Evolutionary conservation across 257 asterid genomes (phyloP), one percentile per base, ranked within the genome.

Genomic region (Plantago elongata): DNA sequence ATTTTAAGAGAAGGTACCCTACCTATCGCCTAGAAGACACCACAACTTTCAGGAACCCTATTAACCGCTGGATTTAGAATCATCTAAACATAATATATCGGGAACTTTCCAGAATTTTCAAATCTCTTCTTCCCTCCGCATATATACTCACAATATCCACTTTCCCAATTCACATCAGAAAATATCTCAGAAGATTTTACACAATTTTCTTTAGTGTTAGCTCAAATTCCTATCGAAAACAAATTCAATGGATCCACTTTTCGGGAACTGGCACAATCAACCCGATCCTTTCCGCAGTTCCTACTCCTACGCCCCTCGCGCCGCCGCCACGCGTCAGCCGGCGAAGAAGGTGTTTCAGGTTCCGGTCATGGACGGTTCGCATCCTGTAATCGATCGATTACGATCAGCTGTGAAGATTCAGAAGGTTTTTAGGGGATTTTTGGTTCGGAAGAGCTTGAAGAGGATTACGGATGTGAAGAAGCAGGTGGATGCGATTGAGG

Each of bases 361-460:
- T 12, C 97, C 94, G 57, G 89, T 90, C 11, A 95, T 61, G 0
- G 83, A 70, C n/a, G 67, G 40, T 7, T 69, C 89, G 7, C 72
- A 58, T 7, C 34, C 68, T 5, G 38, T 54, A 1, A 1, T 34
- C 3, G 81, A 75, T 50, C 83, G 80, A 0, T 13, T 75, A 12
- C 80, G 17, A 7, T 77, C 86, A 1, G 98, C 93, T 2, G 14
- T 77, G 79, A 84, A 60, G 67, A 81, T 91, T 9, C 98, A 91
- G 83, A 91, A 77, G 81, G 86, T 75, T 16, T 77, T 88, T 72
- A 76, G 90, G 77, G 97, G 95, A 0, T 84, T 70, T 77, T 46
- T 83, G 67, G 93, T 81, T 29, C 66, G 97, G 63, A 88, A 77
- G 50, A 72, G 75, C 65, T 13, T 86, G 84, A 75, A 67, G 78